Percentiles rank a stretch among this genome's conserved stretches.
Evolutionary conservation across 257 asterid genomes (phyloP).

Genomic region (Gentiana macrophylla): DNA sequence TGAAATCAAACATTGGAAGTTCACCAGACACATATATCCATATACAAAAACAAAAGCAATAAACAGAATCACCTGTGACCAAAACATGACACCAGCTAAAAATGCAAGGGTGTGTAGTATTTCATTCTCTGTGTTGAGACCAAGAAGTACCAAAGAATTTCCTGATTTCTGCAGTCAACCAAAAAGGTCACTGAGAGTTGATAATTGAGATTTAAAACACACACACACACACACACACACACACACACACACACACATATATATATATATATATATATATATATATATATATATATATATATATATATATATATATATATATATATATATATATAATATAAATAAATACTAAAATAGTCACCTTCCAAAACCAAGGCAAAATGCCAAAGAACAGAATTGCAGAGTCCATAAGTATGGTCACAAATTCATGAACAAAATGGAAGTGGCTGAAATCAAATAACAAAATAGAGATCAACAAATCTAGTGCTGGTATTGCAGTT

Average conservation of each 20-base stretch:
- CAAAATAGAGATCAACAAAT: slow-evolving; percentile 10
- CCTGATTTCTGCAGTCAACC: slow-evolving; percentile 57
- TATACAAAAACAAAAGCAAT: slow-evolving; percentile 2
- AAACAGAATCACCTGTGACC: slow-evolving; percentile 70
- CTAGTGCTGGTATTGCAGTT: not conserved
- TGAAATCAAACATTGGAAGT: too few species aligned
- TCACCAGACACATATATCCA: too few species aligned
- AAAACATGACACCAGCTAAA: slow-evolving; percentile 84
- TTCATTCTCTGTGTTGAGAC: slow-evolving; percentile 73
- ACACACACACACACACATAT: slow-evolving; percentile 5
- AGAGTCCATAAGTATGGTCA: slow-evolving; percentile 72
- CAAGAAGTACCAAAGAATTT: slow-evolving; percentile 50
- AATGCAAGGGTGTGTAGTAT: slow-evolving; percentile 75
- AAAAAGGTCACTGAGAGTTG: slow-evolving; percentile 2
- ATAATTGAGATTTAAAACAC: slow-evolving; percentile 6
- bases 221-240: slow-evolving; percentile 6
- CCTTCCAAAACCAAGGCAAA: slow-evolving; percentile 99
- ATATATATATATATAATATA: too few species aligned
- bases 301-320: too few species aligned
- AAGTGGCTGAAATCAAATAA: slow-evolving; percentile 41
- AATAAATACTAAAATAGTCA: slow-evolving; percentile 12
- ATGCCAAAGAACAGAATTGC: slow-evolving; percentile 68
- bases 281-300: too few species aligned
- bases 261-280: too few species aligned
- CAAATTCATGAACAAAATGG: slow-evolving; percentile 80